Base-by-base conservation (phyloP, 2,329 filamentous ascomycete genomes). In the Aspergillus tamarii region DNA sequence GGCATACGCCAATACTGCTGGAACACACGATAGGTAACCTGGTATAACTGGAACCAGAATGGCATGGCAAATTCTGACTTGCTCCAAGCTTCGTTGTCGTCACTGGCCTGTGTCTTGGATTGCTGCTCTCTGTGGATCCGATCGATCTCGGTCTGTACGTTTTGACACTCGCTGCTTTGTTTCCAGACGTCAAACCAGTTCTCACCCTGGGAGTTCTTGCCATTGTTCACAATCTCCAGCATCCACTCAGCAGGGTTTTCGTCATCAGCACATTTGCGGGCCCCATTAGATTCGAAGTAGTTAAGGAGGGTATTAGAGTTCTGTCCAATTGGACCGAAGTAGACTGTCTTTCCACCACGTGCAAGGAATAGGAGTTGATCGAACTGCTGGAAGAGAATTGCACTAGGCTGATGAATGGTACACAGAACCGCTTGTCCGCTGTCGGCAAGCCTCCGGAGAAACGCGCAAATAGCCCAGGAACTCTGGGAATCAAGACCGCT, bases 351-450 rank as follows among this genome's bases (percentile, higher is more conserved):
- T 0, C 88, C 89, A 14, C 88, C 88, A 57, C 83, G 83, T 1
- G 87, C 86, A 0, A 91, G 80, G 72, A 91, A 88, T 0, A 90
- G 77, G 1, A 90, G 75, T 1, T 83, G 81, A 66, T 90, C 88
- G 56, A 89, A 97, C 64, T 92, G 88, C 76, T 96, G 91, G 82
- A 97, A 96, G 54, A 97, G 84, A 82, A 96, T 92, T 45, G 93
- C 92, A 14, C 91, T 94, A 16, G 94, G 94, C 76, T 97, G 94
- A 76, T 97, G 94, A 65, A 97, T 96, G 0, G 94, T 97, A 79
- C 92, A 96, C 16, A 97, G 87, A 73, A 97, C 90, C 28, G 94
- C 93, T 76, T 95, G 92, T 11, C 94, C 94, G 62, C 87, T 89
- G 76, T 94, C 91, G 69, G 93, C 92, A 41, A 97, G 83, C 80